phyloP scores from a whole-genome alignment of 2,329 filamentous ascomycete genomes.

The Tolypocladium capitatum region DNA sequence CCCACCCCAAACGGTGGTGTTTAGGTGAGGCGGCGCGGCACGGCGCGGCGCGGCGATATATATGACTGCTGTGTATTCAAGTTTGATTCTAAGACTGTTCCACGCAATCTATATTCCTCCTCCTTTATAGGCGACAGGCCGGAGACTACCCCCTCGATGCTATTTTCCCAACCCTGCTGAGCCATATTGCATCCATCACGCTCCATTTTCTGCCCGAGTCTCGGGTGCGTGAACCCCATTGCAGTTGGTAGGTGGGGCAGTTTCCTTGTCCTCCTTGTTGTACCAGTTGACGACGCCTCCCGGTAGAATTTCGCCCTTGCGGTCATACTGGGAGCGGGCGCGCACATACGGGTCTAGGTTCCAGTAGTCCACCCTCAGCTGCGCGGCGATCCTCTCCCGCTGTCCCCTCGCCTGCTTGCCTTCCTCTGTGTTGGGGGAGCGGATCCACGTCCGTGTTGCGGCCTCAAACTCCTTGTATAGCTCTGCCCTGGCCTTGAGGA shows the following conservation, averaged over 20 bases:
- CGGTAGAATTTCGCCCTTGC: conserved; percentile 55
- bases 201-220: conserved; percentile 30
- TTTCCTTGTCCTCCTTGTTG: conserved; percentile 13
- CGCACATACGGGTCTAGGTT: conserved; percentile 74
- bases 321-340: conserved; percentile 73
- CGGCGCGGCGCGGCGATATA: not conserved
- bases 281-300: conserved; percentile 65
- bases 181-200: not conserved
- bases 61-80: not conserved
- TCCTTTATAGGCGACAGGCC: not conserved
- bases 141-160: not conserved
- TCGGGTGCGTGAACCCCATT: conserved; percentile 10
- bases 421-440: conserved; percentile 24
- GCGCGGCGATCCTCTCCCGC: conserved; percentile 47
- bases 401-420: conserved; percentile 37
- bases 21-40: too few species aligned
- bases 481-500: conserved; percentile 49
- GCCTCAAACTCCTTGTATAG: conserved; percentile 64
- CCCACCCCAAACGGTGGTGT: not conserved
- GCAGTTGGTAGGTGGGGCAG: conserved; percentile 6
- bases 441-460: conserved; percentile 64
- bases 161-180: not conserved
- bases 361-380: conserved; percentile 72
- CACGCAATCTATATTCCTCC: not conserved
- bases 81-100: not conserved